phyloP scores from a whole-genome alignment of 78 protist genomes.

The Anaeramoeba flamelloides region DNA sequence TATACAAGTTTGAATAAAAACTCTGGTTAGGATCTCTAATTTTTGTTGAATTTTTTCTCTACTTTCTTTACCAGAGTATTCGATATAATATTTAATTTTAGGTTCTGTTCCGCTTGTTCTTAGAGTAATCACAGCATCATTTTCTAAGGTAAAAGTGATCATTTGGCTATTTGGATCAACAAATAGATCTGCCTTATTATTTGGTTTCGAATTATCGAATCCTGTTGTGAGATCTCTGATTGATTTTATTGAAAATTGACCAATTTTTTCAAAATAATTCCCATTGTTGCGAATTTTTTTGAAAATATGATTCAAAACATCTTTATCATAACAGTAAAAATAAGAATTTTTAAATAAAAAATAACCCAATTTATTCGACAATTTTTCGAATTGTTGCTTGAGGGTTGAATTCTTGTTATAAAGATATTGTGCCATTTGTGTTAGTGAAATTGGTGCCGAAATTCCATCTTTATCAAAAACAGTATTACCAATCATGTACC shows the following conservation, averaged over 20 bases:
- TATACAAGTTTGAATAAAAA: too few species aligned
- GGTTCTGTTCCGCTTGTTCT: slow-evolving; percentile 96
- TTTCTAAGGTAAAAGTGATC: slow-evolving; percentile 74
- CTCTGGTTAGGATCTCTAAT: too few species aligned
- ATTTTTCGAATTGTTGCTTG: neutral
- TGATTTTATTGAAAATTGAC: neutral
- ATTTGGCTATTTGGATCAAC: slow-evolving; percentile 38
- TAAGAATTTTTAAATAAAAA: neutral
- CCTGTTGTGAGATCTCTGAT: neutral
- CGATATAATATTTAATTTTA: slow-evolving; percentile 80
- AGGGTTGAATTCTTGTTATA: neutral
- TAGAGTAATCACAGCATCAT: slow-evolving; percentile 70
- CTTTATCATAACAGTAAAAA: neutral
- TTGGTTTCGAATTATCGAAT: neutral
- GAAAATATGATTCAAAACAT: neutral
- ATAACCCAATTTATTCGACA: slow-evolving; percentile 21
- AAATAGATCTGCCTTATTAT: slow-evolving; percentile 7
- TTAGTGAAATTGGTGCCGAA: neutral
- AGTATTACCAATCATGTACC: neutral
- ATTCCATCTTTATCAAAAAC: neutral
- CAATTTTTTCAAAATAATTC: neutral
- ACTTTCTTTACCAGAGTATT: slow-evolving; percentile 2
- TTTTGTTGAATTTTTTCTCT: neutral
- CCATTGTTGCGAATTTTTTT: neutral
- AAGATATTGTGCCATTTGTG: neutral